Base-by-base conservation (phyloP, 2,329 filamentous ascomycete species). In the Cercospora citrullina region DNA sequence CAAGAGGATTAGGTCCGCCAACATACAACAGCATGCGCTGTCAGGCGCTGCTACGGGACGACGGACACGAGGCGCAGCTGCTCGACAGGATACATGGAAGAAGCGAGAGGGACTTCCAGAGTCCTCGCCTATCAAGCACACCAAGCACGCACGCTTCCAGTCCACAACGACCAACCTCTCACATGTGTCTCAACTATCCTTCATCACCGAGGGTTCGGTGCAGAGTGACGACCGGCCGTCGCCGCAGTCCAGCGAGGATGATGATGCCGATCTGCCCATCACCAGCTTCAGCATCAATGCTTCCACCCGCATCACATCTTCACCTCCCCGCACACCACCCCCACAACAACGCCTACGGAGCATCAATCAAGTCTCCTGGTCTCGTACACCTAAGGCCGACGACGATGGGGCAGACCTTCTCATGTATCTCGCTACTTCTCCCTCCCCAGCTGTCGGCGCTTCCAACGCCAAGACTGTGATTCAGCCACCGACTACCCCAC, bases 391-490 rank as follows among this genome's bases (percentile, higher is more conserved):
- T 26, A 90, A 90, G 77, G 80, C 84, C 1, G 90, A 89, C 68
- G 90, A 95, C 76, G 92, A 97, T 76, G 94, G 93, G 31, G 91
- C 91, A 5, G 93, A 93, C 75, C 90, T 96, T 1, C 76, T 97
- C 5, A 93, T 95, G 57, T 97, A 94, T 79, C 87, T 98, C 16
- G 94, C 94, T 60, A 92, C 93, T 62, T 98, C 94, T 6, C 95
- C 95, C 0, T 96, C 93, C 0, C 93, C 93, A 0, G 93, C 92
- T 58, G 88, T 69, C 23, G 66, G 66, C 51, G 61, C 65, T 63
- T 65, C 65, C 53, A 61, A 64, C 26, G 72, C 77, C 64, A 82
- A 81, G 72, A 78, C 85, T 55, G 81, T 83, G 60, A 82, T 72
- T 59, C 76, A 81, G 60, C 76, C 84, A 53, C 79, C 88, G 64